Evolutionary conservation across 257 asterid genomes (phyloP).

Genomic region (Henckelia pumila): DNA sequence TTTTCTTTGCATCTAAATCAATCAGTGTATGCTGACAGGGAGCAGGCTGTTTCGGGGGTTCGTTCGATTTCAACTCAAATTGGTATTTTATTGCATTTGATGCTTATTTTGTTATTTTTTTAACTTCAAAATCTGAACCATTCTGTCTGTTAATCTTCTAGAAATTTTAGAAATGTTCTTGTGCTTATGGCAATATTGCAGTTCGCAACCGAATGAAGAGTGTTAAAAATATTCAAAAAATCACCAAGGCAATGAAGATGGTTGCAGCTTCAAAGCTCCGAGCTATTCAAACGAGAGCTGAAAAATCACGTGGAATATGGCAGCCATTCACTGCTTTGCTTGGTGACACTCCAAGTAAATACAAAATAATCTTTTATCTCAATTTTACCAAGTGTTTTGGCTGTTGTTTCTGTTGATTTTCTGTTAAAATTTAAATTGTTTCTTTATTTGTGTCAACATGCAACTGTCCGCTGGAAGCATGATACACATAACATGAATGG

Average conservation of each 20-base stretch:
- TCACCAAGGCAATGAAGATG: constrained; percentile 99
- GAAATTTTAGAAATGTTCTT: constrained; percentile 17
- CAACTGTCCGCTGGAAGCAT: constrained; percentile 14
- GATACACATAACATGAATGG: not conserved
- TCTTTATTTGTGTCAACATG: not conserved
- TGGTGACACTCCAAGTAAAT: constrained; percentile 92
- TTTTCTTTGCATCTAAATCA: constrained; percentile 17
- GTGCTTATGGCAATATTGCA: constrained; percentile 28
- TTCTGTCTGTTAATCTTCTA: constrained; percentile 14
- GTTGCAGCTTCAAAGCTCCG: constrained; percentile 99
- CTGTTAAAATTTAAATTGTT: not conserved
- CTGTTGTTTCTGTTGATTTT: not conserved
- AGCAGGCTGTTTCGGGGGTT: constrained; percentile 54
- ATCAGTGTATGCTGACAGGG: constrained; percentile 44
- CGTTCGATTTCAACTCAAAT: constrained; percentile 84
- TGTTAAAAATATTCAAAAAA: constrained; percentile 63
- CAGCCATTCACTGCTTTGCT: constrained; percentile 98
- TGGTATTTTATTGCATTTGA: constrained; percentile 39
- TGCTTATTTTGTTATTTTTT: not conserved
- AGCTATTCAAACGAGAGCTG: constrained; percentile 81
- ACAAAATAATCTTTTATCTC: constrained; percentile 1
- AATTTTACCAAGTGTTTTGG: constrained; percentile 1
- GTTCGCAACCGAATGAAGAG: constrained; percentile 97
- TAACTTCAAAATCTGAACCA: not conserved
- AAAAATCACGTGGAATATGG: constrained; percentile 96